A percentile compares a stretch with the other conserved stretches of the same genome.
Evolutionary conservation across 1,139 yeast species (phyloP).

Genomic region (Keqinozyma sinolaborantium): DNA sequence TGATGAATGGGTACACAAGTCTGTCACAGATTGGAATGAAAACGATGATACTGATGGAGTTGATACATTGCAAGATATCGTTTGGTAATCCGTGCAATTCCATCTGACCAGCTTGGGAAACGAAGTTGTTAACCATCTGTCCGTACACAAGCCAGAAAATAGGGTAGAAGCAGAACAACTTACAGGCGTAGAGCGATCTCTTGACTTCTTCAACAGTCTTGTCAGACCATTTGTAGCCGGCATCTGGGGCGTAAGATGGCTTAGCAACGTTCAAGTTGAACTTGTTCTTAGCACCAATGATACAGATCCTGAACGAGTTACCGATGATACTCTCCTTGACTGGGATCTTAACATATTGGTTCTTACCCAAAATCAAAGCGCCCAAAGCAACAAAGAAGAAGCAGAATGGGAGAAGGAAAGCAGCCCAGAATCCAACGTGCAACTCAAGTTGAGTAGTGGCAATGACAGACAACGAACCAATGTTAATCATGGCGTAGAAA

Average conservation of each 20-base stretch:
- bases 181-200: slow-evolving; percentile 59
- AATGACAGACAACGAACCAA: slow-evolving; percentile 39
- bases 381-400: slow-evolving; percentile 61
- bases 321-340: slow-evolving; percentile 63
- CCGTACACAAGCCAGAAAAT: slow-evolving; percentile 68
- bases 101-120: slow-evolving; percentile 65
- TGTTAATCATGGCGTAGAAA: slow-evolving; percentile 40
- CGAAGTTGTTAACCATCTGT: slow-evolving; percentile 63
- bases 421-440: slow-evolving; percentile 42
- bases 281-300: slow-evolving; percentile 45
- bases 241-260: slow-evolving; percentile 46
- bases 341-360: slow-evolving; percentile 56
- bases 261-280: slow-evolving; percentile 52
- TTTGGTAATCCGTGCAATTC: slow-evolving; percentile 62
- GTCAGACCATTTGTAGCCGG: slow-evolving; percentile 53
- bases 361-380: slow-evolving; percentile 54
- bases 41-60: slow-evolving; percentile 58
- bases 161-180: slow-evolving; percentile 60
- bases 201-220: slow-evolving; percentile 60
- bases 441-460: slow-evolving; percentile 40
- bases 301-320: slow-evolving; percentile 48
- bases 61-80: slow-evolving; percentile 61
- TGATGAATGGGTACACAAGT: slow-evolving; percentile 51
- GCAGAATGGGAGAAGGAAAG: slow-evolving; percentile 56
- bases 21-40: slow-evolving; percentile 60